Evolutionary conservation across 2,329 filamentous ascomycete species (phyloP).

Genomic region (Calonectria leucothoes): DNA sequence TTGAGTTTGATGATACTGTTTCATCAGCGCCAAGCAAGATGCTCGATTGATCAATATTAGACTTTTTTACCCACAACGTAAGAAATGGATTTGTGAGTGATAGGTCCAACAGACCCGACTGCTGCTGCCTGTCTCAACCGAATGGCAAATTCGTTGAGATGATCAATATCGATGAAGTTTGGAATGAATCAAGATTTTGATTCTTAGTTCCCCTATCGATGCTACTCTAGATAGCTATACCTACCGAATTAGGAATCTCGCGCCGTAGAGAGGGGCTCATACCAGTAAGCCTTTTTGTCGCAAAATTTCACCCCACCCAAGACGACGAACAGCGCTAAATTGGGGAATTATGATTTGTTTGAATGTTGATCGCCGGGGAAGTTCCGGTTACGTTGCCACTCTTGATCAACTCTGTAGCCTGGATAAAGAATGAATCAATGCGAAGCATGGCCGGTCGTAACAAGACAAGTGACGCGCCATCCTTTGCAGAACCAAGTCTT

Average conservation of each 20-base stretch:
- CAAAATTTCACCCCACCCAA: not conserved
- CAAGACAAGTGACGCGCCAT: conserved; percentile 45
- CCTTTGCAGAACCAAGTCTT: conserved; percentile 45
- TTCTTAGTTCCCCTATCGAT: not conserved
- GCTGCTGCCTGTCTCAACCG: too few species aligned
- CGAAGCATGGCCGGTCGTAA: conserved; percentile 51
- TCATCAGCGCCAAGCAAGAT: not conserved
- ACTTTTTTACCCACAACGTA: not conserved
- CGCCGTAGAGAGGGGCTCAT: not conserved
- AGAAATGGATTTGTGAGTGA: not conserved
- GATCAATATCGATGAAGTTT: not conserved
- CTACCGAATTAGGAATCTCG: not conserved
- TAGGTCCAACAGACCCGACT: not conserved
- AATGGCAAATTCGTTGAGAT: not conserved
- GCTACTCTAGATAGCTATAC: not conserved
- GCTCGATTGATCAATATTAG: not conserved
- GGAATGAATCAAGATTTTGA: not conserved
- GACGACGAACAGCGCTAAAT: not conserved
- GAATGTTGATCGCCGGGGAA: not conserved
- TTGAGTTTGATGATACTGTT: not conserved
- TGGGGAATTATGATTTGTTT: not conserved
- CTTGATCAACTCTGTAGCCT: conserved; percentile 45
- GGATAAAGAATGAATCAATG: conserved; percentile 54
- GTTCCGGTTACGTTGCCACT: conserved; percentile 26
- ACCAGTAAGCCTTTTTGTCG: not conserved